These are phyloP conservation scores for Musa troglodytarum DNA, from an alignment of 176 grass and related monocot genomes.

Conservation along the genomic window DNA sequence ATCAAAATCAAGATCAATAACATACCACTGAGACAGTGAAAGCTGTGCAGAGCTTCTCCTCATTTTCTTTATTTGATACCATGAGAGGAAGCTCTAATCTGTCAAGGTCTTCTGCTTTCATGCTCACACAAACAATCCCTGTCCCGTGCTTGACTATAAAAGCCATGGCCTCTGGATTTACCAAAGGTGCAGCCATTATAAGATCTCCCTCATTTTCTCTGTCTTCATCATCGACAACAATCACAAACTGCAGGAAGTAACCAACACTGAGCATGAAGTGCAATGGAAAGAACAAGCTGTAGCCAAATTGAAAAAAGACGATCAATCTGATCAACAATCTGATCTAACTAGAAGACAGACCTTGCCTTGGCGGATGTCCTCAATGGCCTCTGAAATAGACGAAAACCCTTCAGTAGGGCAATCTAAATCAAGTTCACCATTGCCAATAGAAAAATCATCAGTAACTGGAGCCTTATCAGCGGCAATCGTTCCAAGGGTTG, in stretches of 20 bases:
- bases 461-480: conserved; percentile 19
- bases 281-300: background rate
- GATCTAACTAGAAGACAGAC: conserved; percentile 19
- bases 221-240: conserved; percentile 35
- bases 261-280: conserved; percentile 12
- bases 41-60: conserved; percentile 75
- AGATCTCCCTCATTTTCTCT: conserved; percentile 98
- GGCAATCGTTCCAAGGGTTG: conserved; percentile 30
- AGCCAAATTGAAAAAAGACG: background rate
- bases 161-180: conserved; percentile 75
- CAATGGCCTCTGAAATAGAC: conserved; percentile 62
- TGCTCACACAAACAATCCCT: conserved; percentile 97
- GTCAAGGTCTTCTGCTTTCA: conserved; percentile 95
- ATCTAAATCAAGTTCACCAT: conserved; percentile 68
- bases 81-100: conserved; percentile 84
- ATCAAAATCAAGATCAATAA: background rate
- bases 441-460: conserved; percentile 24
- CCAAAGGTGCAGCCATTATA: conserved; percentile 94
- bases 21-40: conserved; percentile 89
- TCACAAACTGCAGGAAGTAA: conserved; percentile 25
- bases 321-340: conserved; percentile 6
- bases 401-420: conserved; percentile 61
- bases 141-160: conserved; percentile 92
- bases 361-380: conserved; percentile 81
- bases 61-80: conserved; percentile 93